Conservation (phyloP, 495 filamentous ascomycete species). For the Cudoniella acicularis region DNA sequence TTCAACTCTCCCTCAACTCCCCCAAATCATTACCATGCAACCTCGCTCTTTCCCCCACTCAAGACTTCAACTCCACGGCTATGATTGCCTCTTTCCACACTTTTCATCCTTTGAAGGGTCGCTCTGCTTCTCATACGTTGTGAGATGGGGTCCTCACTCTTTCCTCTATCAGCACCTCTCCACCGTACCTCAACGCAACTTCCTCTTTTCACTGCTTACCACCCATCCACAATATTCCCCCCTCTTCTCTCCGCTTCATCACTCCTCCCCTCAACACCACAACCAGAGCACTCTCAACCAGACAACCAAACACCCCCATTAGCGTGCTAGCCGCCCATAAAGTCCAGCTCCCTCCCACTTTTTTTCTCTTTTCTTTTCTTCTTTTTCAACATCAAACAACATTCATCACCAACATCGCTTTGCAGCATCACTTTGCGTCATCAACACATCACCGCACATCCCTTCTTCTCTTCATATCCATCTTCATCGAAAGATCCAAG, state of each 20-base stretch:
- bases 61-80: no score
- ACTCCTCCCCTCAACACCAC: neutral
- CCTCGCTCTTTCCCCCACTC: no score
- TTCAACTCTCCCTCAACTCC: no score
- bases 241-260: neutral
- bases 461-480: neutral
- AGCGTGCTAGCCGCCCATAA: neutral
- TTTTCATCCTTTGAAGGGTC: no score
- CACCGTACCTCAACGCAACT: no score
- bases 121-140: no score
- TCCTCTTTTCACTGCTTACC: no score
- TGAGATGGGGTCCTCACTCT: no score
- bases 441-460: neutral
- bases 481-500: neutral
- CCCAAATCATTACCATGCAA: no score
- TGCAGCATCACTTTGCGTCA: no score
- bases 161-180: no score
- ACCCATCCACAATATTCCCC: neutral
- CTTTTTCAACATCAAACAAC: neutral
- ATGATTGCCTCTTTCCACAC: no score
- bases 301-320: neutral
- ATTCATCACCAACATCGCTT: neutral
- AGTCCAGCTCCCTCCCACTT: neutral
- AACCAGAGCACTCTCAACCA: neutral
- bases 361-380: neutral